A percentile compares a stretch with the other conserved stretches of the same genome.
Evolutionary conservation across 805 yeast species (phyloP).

Genomic region (Candida patagonica): DNA sequence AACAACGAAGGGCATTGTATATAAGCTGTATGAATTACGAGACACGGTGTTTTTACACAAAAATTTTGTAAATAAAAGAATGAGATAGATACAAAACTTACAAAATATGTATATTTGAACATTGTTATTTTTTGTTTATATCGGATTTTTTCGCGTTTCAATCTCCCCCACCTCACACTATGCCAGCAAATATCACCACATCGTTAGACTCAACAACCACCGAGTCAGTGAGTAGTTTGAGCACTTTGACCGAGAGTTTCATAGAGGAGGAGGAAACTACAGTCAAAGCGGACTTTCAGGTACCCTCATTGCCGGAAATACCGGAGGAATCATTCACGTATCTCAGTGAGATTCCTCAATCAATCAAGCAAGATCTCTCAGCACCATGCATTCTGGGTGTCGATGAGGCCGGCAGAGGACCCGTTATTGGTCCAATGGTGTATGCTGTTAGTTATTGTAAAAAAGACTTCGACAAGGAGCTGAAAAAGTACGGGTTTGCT

Average conservation of each 20-base stretch:
- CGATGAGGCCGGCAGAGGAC: conserved; percentile 99
- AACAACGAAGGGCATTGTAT: neutral
- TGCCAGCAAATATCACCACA: neutral
- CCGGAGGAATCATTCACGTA: conserved; percentile 16
- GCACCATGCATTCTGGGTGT: conserved; percentile 59
- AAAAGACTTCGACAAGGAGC: conserved; percentile 37
- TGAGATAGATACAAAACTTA: neutral
- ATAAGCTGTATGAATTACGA: neutral
- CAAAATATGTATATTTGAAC: too few species aligned
- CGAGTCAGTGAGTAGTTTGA: neutral
- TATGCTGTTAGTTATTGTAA: conserved; percentile 80
- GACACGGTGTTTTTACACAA: too few species aligned
- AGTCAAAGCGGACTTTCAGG: conserved; percentile 10
- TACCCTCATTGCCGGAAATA: conserved; percentile 18
- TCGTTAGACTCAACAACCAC: neutral
- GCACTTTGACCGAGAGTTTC: neutral
- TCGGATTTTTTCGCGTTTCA: too few species aligned
- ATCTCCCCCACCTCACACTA: neutral
- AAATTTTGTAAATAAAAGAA: neutral
- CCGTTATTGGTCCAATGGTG: conserved; percentile 97
- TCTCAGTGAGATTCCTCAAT: conserved; percentile 12
- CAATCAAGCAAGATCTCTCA: neutral
- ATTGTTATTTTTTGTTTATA: too few species aligned
- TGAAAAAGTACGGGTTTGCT: conserved; percentile 69
- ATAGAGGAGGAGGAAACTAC: neutral